Percentiles rank a stretch among this genome's conserved stretches.
Evolutionary conservation across 2,329 filamentous ascomycete species (phyloP).

Genomic region (Beauveria caledonica): DNA sequence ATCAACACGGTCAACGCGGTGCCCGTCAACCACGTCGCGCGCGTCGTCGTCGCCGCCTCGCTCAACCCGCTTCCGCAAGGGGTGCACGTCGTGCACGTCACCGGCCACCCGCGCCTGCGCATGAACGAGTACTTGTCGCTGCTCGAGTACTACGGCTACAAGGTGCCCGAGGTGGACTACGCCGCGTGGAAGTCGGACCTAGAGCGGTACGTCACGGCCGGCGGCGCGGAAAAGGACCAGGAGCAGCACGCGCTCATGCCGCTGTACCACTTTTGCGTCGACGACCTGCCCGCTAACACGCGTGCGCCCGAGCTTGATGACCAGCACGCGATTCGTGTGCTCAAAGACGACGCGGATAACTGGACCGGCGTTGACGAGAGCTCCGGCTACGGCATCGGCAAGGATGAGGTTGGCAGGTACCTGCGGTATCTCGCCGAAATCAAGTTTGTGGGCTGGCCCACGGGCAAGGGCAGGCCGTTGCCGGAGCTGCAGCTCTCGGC

Average conservation of each 20-base stretch:
- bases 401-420: constrained; percentile 20
- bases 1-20: constrained; percentile 84
- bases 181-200: constrained; percentile 23
- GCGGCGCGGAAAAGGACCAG: constrained; percentile 18
- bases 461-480: constrained; percentile 8
- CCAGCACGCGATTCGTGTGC: constrained; percentile 52
- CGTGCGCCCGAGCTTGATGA: constrained; percentile 63
- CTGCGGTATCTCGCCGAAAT: constrained; percentile 23
- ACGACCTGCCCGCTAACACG: constrained; percentile 58
- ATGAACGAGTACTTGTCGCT: constrained; percentile 70
- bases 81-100: constrained; percentile 65
- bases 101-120: constrained; percentile 66
- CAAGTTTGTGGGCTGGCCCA: constrained; percentile 23
- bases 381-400: constrained; percentile 28
- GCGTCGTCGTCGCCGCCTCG: constrained; percentile 67
- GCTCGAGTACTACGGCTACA: constrained; percentile 64
- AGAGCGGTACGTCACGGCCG: constrained; percentile 21
- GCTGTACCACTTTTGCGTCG: constrained; percentile 64
- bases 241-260: constrained; percentile 39
- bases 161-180: constrained; percentile 67
- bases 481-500: too few relatives aligned
- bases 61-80: constrained; percentile 48
- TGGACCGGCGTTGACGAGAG: constrained; percentile 52
- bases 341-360: constrained; percentile 54
- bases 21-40: constrained; percentile 74